Percentiles rank a stretch among this genome's conserved stretches.
Evolutionary conservation across 164 flowering plant genomes (phyloP).

Genomic region (Nelumbo lutea): DNA sequence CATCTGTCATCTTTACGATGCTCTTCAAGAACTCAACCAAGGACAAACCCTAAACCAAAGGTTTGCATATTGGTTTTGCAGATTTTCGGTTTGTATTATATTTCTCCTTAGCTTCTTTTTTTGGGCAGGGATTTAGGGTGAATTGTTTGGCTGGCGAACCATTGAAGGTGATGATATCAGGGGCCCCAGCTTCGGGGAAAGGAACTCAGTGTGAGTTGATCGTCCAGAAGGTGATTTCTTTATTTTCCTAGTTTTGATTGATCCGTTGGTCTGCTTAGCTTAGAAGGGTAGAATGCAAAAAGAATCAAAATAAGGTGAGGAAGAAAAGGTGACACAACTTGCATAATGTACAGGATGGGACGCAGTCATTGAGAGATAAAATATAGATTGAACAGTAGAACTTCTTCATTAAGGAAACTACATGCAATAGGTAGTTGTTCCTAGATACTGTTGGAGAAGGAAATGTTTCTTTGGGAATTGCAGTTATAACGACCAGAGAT

Average conservation of each 20-base stretch:
- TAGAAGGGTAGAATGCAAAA: neutral
- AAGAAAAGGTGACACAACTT: no score
- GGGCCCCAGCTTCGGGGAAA: constrained; percentile 90
- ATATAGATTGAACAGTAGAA: no score
- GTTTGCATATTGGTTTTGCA: constrained; percentile 8
- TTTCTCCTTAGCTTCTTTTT: neutral
- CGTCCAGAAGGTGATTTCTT: constrained; percentile 51
- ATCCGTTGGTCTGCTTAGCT: neutral
- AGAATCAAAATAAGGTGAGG: no score
- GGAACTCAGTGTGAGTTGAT: constrained; percentile 88
- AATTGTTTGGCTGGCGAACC: constrained; percentile 44
- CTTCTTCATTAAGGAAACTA: no score
- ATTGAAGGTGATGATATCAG: constrained; percentile 80
- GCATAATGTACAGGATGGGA: no score
- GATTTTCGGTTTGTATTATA: neutral
- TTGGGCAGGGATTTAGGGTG: constrained; percentile 35
- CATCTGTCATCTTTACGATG: constrained; percentile 10
- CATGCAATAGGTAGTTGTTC: no score
- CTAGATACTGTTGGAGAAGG: no score
- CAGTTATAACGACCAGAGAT: no score
- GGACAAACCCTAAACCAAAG: constrained; percentile 21
- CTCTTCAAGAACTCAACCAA: constrained; percentile 2
- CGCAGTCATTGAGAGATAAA: no score
- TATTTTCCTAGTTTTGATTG: neutral
- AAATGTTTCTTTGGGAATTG: no score